phyloP scores from a whole-genome alignment of 345 rosid species.

The Orychophragmus violaceus region DNA sequence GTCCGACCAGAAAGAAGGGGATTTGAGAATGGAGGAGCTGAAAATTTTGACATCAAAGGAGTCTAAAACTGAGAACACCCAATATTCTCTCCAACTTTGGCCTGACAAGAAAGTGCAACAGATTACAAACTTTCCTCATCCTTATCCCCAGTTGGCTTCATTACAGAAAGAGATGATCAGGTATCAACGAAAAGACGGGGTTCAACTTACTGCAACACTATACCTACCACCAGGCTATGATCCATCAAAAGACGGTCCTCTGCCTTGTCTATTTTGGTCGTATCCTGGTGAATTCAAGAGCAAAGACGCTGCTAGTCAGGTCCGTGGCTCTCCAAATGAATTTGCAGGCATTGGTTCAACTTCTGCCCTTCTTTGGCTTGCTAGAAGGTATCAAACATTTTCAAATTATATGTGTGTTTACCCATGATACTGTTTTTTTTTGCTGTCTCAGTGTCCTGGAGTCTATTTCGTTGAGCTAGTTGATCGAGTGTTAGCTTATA shows the following conservation, averaged over 20 bases:
- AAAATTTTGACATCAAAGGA: constrained; percentile 84
- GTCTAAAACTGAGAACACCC: constrained; percentile 91
- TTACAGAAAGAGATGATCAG: constrained; percentile 94
- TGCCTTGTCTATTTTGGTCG: constrained; percentile 92
- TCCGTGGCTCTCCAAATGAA: constrained; percentile 98
- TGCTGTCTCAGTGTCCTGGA: neutral
- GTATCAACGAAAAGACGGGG: constrained; percentile 92
- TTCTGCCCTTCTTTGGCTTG: constrained; percentile 93
- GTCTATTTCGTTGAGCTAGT: neutral
- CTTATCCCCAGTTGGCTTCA: constrained; percentile 87
- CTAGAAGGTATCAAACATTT: constrained; percentile 60
- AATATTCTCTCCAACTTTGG: constrained; percentile 78
- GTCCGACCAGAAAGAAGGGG: constrained; percentile 85
- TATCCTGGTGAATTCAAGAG: no score
- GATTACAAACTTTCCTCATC: constrained; percentile 87
- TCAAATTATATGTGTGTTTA: neutral
- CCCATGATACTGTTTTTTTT: neutral
- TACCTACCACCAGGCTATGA: constrained; percentile 89
- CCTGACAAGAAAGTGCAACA: constrained; percentile 68
- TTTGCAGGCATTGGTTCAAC: constrained; percentile 93
- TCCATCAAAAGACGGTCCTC: constrained; percentile 82
- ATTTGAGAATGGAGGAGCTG: constrained; percentile 53
- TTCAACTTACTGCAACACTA: constrained; percentile 88
- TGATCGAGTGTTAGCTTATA: constrained; percentile 1
- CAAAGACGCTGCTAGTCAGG: constrained; percentile 98